These are phyloP conservation scores for Calonectria hongkongensis DNA, from an alignment of 2,329 filamentous ascomycete species.

Conservation along the genomic window DNA sequence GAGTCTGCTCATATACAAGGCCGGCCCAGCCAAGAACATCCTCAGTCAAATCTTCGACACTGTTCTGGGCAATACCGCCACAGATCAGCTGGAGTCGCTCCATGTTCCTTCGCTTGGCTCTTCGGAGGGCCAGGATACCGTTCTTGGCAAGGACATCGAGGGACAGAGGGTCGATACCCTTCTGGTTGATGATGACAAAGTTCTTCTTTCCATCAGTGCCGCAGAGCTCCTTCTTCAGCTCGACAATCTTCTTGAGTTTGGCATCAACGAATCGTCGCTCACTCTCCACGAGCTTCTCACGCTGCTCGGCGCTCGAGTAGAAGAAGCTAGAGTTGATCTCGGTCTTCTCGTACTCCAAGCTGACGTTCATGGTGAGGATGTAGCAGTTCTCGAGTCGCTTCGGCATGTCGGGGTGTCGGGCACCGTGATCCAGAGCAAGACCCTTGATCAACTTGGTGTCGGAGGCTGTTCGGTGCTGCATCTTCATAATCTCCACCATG, in stretches of 20 bases:
- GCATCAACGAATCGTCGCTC: slow-evolving; percentile 97
- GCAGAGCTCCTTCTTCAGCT: slow-evolving; percentile 98
- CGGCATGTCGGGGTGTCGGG: slow-evolving; percentile 98
- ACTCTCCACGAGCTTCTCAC: slow-evolving; percentile 98
- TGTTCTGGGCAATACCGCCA: slow-evolving; percentile 94
- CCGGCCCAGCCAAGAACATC: slow-evolving; percentile 97
- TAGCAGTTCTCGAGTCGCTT: slow-evolving; percentile 96
- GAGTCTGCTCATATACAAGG: slow-evolving; percentile 95
- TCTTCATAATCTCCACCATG: slow-evolving; percentile 99
- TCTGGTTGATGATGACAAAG: slow-evolving; percentile 99
- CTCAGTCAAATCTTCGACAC: slow-evolving; percentile 91
- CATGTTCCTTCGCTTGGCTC: slow-evolving; percentile 99
- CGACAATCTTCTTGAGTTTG: slow-evolving; percentile 97
- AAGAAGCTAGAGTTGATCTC: slow-evolving; percentile 99
- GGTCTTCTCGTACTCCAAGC: slow-evolving; percentile 98
- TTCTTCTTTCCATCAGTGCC: slow-evolving; percentile 94
- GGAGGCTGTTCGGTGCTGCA: slow-evolving; percentile 97
- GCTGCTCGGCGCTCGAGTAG: slow-evolving; percentile 97
- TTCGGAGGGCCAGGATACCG: slow-evolving; percentile 93
- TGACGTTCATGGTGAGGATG: slow-evolving; percentile 96
- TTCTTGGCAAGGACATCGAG: slow-evolving; percentile 98
- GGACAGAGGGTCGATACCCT: slow-evolving; percentile 97
- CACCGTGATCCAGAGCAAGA: slow-evolving; percentile 94
- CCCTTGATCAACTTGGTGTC: slow-evolving; percentile 97
- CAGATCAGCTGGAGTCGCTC: slow-evolving; percentile 96